phyloP scores from a whole-genome alignment of 805 yeast genomes.

The Metschnikowia bowlesiae region DNA sequence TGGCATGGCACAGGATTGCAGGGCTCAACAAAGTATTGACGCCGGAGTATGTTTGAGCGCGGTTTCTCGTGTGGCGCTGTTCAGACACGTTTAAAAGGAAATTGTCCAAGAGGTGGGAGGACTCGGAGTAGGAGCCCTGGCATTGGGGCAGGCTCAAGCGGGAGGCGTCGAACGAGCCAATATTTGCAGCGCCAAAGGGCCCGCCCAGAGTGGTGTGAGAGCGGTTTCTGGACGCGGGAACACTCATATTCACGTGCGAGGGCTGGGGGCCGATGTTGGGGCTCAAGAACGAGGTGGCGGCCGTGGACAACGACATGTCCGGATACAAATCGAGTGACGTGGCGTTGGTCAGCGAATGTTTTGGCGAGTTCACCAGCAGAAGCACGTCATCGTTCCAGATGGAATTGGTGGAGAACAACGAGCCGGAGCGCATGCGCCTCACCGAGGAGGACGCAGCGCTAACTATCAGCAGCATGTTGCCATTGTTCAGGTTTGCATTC shows the following conservation, averaged over 20 bases:
- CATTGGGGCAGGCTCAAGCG: constrained; percentile 24
- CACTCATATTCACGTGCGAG: constrained; percentile 7
- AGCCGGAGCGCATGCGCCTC: constrained; percentile 51
- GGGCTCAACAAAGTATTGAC: constrained; percentile 11
- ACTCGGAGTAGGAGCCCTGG: constrained; percentile 19
- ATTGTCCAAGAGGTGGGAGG: constrained; percentile 29
- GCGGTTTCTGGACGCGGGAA: constrained; percentile 29
- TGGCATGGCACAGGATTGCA: neutral
- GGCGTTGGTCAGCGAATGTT: constrained; percentile 11
- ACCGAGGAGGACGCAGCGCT: constrained; percentile 10
- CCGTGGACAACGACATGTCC: constrained; percentile 9
- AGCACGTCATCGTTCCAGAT: constrained; percentile 54
- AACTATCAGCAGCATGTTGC: constrained; percentile 13
- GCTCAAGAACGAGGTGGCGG: constrained; percentile 16
- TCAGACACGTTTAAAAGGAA: constrained; percentile 23
- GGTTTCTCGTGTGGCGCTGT: constrained; percentile 22
- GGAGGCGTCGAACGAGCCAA: constrained; percentile 12
- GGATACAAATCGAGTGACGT: constrained; percentile 12
- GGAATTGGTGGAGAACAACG: constrained; percentile 46
- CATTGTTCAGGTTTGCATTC: neutral
- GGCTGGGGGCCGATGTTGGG: constrained; percentile 20
- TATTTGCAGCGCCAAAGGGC: constrained; percentile 19
- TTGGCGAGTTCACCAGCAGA: constrained; percentile 14
- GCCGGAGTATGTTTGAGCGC: constrained; percentile 42
- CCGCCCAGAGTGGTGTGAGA: constrained; percentile 50